A percentile compares a stretch with the other conserved stretches of the same genome.
Evolutionary conservation across 768 basidiomycete genomes (phyloP).

Genomic region (Sarcodon aspratus): DNA sequence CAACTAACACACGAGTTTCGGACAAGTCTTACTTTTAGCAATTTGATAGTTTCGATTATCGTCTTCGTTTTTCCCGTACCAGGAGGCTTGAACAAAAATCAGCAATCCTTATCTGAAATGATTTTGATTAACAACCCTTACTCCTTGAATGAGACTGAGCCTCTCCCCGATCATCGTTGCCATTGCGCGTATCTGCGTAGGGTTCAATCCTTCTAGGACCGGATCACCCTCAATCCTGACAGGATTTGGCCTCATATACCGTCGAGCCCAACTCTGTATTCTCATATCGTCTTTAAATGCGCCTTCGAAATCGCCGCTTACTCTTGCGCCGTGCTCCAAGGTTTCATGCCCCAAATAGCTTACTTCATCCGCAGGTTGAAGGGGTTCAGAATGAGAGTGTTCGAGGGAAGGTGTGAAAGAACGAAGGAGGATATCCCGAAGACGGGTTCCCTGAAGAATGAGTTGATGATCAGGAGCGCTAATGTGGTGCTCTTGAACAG

Average conservation of each 20-base stretch:
- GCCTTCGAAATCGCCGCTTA: conserved; percentile 21
- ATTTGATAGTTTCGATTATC: conserved; percentile 71
- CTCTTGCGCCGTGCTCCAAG: conserved; percentile 24
- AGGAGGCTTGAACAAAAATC: conserved; percentile 47
- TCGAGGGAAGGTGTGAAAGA: conserved; percentile 25
- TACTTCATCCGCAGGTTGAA: conserved; percentile 29
- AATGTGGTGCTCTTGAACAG: conserved; percentile 20
- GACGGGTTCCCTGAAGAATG: conserved; percentile 56
- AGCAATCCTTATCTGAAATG: conserved; percentile 1
- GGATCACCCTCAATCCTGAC: conserved; percentile 74
- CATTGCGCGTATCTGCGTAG: conserved; percentile 70
- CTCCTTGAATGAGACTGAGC: conserved; percentile 79
- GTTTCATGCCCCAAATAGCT: conserved; percentile 24
- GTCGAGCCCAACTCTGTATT: conserved; percentile 72
- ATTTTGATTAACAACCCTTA: conserved; percentile 24
- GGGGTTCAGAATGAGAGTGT: conserved; percentile 13
- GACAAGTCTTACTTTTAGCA: conserved; percentile 50
- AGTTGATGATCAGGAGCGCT: conserved; percentile 11
- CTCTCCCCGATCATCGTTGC: conserved; percentile 79
- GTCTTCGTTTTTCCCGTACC: conserved; percentile 93
- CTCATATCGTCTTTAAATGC: conserved; percentile 62
- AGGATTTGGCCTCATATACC: conserved; percentile 51
- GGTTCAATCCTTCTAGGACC: conserved; percentile 47
- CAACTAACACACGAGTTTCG: neutral
- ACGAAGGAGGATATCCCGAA: conserved; percentile 61